Base-by-base conservation (phyloP, 2,329 filamentous ascomycete species). In the Diaporthe helianthi region DNA sequence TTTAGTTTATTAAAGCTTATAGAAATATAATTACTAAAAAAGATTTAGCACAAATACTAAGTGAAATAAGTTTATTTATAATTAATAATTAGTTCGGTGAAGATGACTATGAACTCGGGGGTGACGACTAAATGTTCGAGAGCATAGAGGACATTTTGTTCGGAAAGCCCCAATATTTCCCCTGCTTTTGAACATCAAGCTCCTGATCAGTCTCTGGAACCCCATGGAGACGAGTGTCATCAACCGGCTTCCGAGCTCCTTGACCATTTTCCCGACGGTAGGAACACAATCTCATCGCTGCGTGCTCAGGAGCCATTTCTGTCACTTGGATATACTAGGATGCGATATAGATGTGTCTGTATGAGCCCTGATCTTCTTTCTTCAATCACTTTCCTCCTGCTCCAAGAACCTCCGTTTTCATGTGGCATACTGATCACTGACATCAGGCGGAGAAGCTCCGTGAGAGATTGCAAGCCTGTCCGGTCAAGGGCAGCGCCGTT, bases 361-460 rank as follows among this genome's bases (percentile, higher is more conserved):
- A 19, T 6, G 7, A 19, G 7, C 5, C 3, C n/a, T n/a, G n/a
- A n/a, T n/a, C n/a, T n/a, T n/a, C n/a, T n/a, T n/a, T n/a, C n/a
- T n/a, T n/a, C n/a, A n/a, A n/a, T n/a, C n/a, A n/a, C n/a, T n/a
- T n/a, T n/a, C n/a, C n/a, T n/a, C n/a, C n/a, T n/a, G n/a, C n/a
- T n/a, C n/a, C n/a, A n/a, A n/a, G n/a, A n/a, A n/a, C n/a, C n/a
- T n/a, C n/a, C n/a, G n/a, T 8, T 9, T 33, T 5, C 6, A 31
- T 8, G 24, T 7, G 17, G 12, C 12, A n/a, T n/a, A n/a, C n/a
- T n/a, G n/a, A n/a, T n/a, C n/a, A n/a, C 9, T 36, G 33, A 1
- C 1, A 9, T 36, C 12, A 12, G 13, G 7, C 75, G 1, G 76
- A 75, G 60, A 78, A 76, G 60, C 69, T 76, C 10, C 71, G 71